These are phyloP conservation scores for Cercospora sesami DNA, from an alignment of 2,329 filamentous ascomycete species.

Conservation along the genomic window DNA sequence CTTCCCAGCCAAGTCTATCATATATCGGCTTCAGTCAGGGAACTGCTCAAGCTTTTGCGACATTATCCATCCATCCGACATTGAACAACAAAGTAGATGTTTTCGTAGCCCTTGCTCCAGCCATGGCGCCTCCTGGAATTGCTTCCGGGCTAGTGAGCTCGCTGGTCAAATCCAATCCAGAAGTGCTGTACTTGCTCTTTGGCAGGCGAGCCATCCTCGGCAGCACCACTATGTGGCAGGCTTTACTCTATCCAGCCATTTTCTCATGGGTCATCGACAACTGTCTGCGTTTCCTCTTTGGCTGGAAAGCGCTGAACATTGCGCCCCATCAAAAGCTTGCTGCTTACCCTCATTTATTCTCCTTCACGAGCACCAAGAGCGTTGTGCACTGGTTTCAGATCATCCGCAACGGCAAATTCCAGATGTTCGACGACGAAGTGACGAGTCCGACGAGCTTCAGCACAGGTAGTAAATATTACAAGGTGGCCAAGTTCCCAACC, in stretches of 20 bases:
- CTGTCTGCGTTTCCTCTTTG: constrained; percentile 79
- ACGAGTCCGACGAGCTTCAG: constrained; percentile 72
- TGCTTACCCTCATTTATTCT: constrained; percentile 93
- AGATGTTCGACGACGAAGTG: constrained; percentile 97
- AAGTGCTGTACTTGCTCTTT: constrained; percentile 89
- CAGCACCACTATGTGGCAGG: constrained; percentile 96
- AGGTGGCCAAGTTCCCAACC: constrained; percentile 93
- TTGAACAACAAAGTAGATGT: constrained; percentile 93
- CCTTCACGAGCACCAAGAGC: constrained; percentile 92
- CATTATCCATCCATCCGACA: constrained; percentile 84
- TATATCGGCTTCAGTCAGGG: constrained; percentile 98
- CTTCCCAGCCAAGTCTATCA: constrained; percentile 77
- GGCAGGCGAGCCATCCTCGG: constrained; percentile 87
- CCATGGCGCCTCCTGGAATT: constrained; percentile 91
- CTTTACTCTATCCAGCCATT: constrained; percentile 88
- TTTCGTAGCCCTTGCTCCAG: constrained; percentile 92
- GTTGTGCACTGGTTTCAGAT: constrained; percentile 99
- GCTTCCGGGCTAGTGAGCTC: constrained; percentile 89
- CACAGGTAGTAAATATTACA: constrained; percentile 80
- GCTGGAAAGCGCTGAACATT: constrained; percentile 86
- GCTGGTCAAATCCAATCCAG: constrained; percentile 87
- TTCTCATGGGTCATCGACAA: constrained; percentile 86
- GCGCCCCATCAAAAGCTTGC: constrained; percentile 84
- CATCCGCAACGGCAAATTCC: constrained; percentile 91
- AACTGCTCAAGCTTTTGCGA: constrained; percentile 93